Conservation (phyloP, 352 stramenopile species). For the Pythium coloratum region DNA sequence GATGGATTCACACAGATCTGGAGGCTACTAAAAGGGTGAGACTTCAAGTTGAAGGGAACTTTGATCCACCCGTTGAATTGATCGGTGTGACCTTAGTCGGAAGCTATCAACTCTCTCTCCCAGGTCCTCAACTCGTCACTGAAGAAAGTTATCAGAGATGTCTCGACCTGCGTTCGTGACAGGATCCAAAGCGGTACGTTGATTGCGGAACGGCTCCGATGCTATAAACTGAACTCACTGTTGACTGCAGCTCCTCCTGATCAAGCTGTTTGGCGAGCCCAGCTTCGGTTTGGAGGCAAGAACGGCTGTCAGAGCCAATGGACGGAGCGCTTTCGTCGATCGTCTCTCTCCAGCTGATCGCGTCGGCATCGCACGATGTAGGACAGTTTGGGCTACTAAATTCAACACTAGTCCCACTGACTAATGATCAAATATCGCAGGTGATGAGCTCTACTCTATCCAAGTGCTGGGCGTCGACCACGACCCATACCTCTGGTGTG, state of each 20-base stretch:
- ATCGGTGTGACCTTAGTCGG: too few relatives aligned
- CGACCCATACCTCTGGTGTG: conserved; percentile 7
- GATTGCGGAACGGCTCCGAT: background rate
- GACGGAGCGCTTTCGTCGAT: background rate
- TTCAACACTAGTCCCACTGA: too few relatives aligned
- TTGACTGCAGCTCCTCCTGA: conserved; percentile 9
- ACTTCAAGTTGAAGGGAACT: too few relatives aligned
- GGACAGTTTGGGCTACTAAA: too few relatives aligned
- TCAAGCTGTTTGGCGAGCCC: conserved; percentile 15
- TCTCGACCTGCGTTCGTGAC: background rate
- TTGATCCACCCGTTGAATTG: too few relatives aligned
- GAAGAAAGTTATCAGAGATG: background rate
- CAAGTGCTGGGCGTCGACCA: conserved; percentile 11
- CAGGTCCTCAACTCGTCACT: too few relatives aligned
- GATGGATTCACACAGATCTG: too few relatives aligned
- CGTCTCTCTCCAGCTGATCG: conserved; percentile 4
- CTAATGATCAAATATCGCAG: background rate
- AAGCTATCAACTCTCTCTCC: too few relatives aligned
- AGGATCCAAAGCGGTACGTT: background rate
- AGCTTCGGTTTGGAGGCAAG: conserved; percentile 7
- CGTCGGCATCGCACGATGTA: conserved; percentile 5
- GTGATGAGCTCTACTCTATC: conserved; percentile 11
- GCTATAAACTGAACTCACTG: background rate
- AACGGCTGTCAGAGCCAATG: background rate
- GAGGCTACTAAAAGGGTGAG: too few relatives aligned